Conservation (phyloP, 202 grass and related monocot species). For the Eragrostis tef region DNA sequence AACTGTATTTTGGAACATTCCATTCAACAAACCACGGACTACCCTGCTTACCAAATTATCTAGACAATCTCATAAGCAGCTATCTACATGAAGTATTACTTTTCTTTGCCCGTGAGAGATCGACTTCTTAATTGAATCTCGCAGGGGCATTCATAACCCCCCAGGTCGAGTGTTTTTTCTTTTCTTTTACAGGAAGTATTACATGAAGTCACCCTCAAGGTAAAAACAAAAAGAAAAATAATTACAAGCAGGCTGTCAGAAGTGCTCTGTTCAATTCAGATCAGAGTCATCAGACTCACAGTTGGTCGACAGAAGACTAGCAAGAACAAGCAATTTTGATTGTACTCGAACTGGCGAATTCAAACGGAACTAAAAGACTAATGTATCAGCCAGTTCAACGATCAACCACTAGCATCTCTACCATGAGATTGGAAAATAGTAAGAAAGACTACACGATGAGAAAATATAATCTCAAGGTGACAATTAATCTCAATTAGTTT, state of each 20-base stretch:
- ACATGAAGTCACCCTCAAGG: neutral
- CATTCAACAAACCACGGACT: conserved; percentile 42
- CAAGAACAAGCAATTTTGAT: neutral
- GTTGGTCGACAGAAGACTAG: conserved; percentile 19
- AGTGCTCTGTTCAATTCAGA: neutral
- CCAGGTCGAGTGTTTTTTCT: no score
- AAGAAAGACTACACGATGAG: conserved; percentile 20
- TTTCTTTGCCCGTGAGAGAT: no score
- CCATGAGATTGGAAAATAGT: conserved; percentile 17
- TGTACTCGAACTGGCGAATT: conserved; percentile 5
- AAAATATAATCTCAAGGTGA: conserved; percentile 33
- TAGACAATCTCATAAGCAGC: neutral
- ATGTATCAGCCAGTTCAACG: neutral
- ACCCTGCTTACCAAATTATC: conserved; percentile 5
- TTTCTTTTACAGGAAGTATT: neutral
- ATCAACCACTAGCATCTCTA: conserved; percentile 39
- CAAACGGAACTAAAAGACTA: neutral
- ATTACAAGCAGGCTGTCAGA: neutral
- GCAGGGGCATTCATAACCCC: no score
- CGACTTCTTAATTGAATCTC: no score
- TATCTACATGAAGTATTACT: neutral
- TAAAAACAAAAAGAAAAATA: neutral
- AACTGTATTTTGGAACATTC: conserved; percentile 8
- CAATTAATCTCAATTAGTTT: conserved; percentile 19
- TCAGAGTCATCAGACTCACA: neutral